These are phyloP conservation scores for California macrophylla DNA, from an alignment of 441 rosid species.

Conservation along the genomic window DNA sequence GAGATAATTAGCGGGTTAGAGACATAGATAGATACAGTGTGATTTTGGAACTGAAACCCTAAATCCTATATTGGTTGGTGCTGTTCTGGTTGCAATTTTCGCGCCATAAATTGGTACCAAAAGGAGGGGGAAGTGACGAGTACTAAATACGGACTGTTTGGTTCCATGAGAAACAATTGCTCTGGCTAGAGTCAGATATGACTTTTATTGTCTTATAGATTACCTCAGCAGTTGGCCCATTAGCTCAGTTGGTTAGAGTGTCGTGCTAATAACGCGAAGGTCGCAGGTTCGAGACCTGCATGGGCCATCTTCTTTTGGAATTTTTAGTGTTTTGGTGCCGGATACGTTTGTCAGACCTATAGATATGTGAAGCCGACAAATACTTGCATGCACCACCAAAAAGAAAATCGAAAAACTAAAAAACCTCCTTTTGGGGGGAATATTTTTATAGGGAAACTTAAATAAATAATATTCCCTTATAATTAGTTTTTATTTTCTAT, in stretches of 20 bases:
- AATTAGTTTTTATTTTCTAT: no score
- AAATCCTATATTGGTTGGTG: neutral
- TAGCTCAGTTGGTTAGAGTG: conserved; percentile 25
- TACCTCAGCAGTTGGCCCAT: no score
- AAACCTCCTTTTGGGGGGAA: no score
- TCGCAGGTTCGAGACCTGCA: conserved; percentile 25
- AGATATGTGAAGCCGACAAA: no score
- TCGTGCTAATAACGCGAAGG: conserved; percentile 25
- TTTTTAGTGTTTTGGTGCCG: no score
- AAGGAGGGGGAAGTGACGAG: neutral
- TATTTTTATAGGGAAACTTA: no score
- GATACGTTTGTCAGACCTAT: no score
- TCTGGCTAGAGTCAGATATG: no score
- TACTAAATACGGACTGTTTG: neutral
- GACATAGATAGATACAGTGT: neutral
- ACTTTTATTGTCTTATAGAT: no score
- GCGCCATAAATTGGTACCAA: conserved; percentile 24
- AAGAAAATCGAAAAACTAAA: no score
- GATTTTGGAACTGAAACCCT: conserved; percentile 13
- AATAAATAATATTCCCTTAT: no score
- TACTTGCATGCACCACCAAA: no score
- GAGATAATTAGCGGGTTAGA: neutral
- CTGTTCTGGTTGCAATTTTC: conserved; percentile 19
- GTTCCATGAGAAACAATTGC: neutral
- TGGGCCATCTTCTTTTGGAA: conserved; percentile 13